A percentile compares a stretch with the other conserved stretches of the same genome.
Evolutionary conservation across 2,329 filamentous ascomycete genomes (phyloP).

Genomic region (Leptosphaerulina australis): DNA sequence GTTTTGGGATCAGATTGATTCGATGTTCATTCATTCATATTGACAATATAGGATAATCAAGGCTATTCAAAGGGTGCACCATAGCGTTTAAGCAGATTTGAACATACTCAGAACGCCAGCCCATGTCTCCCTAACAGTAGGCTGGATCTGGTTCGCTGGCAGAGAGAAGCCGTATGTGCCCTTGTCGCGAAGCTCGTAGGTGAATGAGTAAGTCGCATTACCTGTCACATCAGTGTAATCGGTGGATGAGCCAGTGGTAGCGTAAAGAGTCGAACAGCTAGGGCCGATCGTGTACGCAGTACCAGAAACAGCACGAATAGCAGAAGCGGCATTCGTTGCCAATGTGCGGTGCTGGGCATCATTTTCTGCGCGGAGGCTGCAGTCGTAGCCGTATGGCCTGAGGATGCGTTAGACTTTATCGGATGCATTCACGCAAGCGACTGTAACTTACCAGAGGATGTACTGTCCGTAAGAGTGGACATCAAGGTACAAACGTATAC

Average conservation of each 20-base stretch:
- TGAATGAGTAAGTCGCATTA: conserved; percentile 54
- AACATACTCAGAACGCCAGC: conserved; percentile 47
- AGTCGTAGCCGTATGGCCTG: conserved; percentile 65
- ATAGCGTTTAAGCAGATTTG: conserved; percentile 24
- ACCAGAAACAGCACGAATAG: conserved; percentile 61
- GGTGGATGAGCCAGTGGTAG: conserved; percentile 54
- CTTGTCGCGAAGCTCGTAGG: conserved; percentile 57
- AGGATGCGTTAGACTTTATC: conserved; percentile 37
- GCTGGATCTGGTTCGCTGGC: conserved; percentile 56
- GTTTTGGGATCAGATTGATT: too few species aligned
- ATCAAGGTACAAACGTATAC: conserved; percentile 67
- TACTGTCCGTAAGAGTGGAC: conserved; percentile 53
- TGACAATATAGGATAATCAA: too few species aligned
- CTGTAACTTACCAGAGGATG: conserved; percentile 32
- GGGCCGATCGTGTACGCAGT: conserved; percentile 54
- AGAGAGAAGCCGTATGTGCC: conserved; percentile 57
- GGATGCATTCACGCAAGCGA: background rate
- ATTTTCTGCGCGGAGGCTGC: conserved; percentile 55
- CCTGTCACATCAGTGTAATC: conserved; percentile 54
- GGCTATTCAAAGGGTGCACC: background rate
- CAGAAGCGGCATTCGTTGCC: conserved; percentile 55
- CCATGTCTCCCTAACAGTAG: conserved; percentile 56
- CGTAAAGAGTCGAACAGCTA: conserved; percentile 66
- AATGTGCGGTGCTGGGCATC: conserved; percentile 58
- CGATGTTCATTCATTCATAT: background rate